phyloP scores from a whole-genome alignment of 257 asterid genomes.

The Solanum tarapatanum region DNA sequence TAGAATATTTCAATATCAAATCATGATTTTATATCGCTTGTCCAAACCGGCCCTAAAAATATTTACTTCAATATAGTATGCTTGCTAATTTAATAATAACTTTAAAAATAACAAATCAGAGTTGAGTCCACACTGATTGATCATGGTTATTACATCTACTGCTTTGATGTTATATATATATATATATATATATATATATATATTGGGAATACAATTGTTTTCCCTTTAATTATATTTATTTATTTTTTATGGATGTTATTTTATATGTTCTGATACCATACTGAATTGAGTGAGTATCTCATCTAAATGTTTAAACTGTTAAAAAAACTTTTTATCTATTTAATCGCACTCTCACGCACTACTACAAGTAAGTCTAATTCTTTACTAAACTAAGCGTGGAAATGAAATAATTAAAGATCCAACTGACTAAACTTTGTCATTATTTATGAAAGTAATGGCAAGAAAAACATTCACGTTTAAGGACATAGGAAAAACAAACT shows the following conservation, averaged over 20 bases:
- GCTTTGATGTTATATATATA: neutral
- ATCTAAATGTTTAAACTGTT: neutral
- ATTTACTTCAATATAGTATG: neutral
- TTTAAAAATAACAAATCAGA: neutral
- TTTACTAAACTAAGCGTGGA: too few relatives aligned
- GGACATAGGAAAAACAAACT: too few relatives aligned
- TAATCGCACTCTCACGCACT: neutral
- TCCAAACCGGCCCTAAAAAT: neutral
- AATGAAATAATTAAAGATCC: too few relatives aligned
- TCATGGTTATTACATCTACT: neutral
- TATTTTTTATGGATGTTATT: neutral
- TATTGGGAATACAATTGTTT: neutral
- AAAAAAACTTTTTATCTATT: neutral
- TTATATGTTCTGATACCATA: neutral
- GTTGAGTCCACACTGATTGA: neutral
- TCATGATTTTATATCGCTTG: too few relatives aligned
- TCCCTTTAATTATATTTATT: neutral
- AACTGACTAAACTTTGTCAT: too few relatives aligned
- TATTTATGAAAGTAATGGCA: too few relatives aligned
- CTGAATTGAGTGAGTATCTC: neutral
- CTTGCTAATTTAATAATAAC: neutral
- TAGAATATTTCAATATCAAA: neutral
- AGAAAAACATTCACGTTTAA: too few relatives aligned
- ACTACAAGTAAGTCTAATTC: neutral
- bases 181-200: neutral